Evolutionary conservation across 495 filamentous ascomycete genomes (phyloP), one percentile per base, ranked within the genome.

Genomic region (Penicillium angulare): DNA sequence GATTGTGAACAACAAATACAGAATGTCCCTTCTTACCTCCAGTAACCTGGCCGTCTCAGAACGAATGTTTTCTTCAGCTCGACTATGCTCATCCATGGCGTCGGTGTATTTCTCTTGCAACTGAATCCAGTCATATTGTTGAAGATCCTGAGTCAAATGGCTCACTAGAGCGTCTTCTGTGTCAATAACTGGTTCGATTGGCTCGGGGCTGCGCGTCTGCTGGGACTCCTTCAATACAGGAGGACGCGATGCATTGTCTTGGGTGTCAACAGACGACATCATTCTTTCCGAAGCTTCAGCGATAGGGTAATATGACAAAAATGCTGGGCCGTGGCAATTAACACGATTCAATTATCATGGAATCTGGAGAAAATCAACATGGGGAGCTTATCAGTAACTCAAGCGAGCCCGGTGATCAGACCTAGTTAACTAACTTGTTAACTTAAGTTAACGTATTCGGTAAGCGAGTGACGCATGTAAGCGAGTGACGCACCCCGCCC

Each of bases 111-210:
- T 79, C 20, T 73, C 64, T 63, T 88, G 75, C 15, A 92, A 79
- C 31, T 85, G 79, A 6, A 82, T 75, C 86, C 86, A 90, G 60
- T 86, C 77, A 55, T 83, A 86, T 12, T 55, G 55, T 18, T 69
- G 60, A 0, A 80, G 54, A 1, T 63, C 57, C 27, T 64, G 52
- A 5, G 55, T 56, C 18, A 65, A 22, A 7, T 35, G 55, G 33
- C 40, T 40, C 8, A 57, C 52, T 35, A 61, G 41, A n/a, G 48
- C 47, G 10, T 48, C 47, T 23, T 61, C 56, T 15, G 29, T 50
- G 26, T 48, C 26, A 1, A 27, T 21, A 32, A 49, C 35, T 16
- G 42, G 34, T 13, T 53, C 40, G 13, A 44, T 17, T n/a, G 55
- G 46, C 31, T 56, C 40, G 12, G 59, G 46, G 24, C 43, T 59